phyloP scores from a whole-genome alignment of 805 yeast genomes.

The Sugiyamaella lignohabitans region DNA sequence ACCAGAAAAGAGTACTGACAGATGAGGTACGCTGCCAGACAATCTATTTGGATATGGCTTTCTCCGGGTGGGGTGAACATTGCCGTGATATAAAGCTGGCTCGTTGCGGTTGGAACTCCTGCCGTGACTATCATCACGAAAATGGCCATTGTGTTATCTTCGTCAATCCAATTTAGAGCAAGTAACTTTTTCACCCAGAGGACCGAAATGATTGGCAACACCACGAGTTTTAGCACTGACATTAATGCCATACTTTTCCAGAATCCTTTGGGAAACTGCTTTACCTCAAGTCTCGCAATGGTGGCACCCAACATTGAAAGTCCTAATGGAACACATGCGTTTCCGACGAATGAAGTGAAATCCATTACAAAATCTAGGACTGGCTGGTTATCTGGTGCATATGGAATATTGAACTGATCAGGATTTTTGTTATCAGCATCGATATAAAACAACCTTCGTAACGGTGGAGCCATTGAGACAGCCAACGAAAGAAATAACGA shows the following conservation, averaged over 20 bases:
- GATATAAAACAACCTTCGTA: slow-evolving; percentile 59
- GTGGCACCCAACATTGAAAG: slow-evolving; percentile 80
- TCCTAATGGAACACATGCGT: slow-evolving; percentile 86
- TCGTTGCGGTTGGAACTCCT: slow-evolving; percentile 83
- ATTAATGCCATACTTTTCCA: slow-evolving; percentile 53
- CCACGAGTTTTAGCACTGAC: slow-evolving; percentile 50
- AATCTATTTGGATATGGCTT: slow-evolving; percentile 59
- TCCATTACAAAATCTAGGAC: slow-evolving; percentile 84
- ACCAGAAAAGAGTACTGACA: slow-evolving; percentile 65
- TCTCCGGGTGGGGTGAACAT: slow-evolving; percentile 67
- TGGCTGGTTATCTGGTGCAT: slow-evolving; percentile 82
- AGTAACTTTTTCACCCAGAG: slow-evolving; percentile 57
- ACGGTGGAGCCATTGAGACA: slow-evolving; percentile 82
- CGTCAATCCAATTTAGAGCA: slow-evolving; percentile 56
- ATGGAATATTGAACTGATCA: slow-evolving; percentile 38
- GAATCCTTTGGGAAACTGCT: slow-evolving; percentile 59
- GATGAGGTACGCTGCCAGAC: slow-evolving; percentile 69
- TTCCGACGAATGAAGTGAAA: slow-evolving; percentile 69
- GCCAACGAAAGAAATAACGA: slow-evolving; percentile 59
- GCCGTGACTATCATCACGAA: slow-evolving; percentile 69
- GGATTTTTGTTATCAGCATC: slow-evolving; percentile 37
- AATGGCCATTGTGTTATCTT: slow-evolving; percentile 50
- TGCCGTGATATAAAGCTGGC: slow-evolving; percentile 83
- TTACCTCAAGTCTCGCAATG: slow-evolving; percentile 63
- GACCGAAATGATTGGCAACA: slow-evolving; percentile 76